Conservation (phyloP, 306 rosid species). For the Vigna nakashimae region DNA sequence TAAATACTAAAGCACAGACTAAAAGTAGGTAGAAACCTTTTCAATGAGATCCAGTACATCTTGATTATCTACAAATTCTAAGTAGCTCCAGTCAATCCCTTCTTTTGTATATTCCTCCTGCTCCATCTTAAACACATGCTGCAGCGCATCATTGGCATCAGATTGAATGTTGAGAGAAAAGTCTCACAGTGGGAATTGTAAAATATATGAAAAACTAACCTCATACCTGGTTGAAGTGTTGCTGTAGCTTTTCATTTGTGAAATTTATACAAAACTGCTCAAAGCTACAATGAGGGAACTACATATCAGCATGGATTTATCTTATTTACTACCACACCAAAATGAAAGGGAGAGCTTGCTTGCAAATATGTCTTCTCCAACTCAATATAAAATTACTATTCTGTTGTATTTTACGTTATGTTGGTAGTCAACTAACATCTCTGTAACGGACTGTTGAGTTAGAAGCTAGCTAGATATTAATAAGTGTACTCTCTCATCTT, state of each 20-base stretch:
- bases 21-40: conserved; percentile 65
- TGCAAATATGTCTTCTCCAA: conserved; percentile 11
- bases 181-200: conserved; percentile 50
- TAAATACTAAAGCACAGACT: conserved; percentile 26
- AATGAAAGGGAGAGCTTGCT: conserved; percentile 19
- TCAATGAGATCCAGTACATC: conserved; percentile 91
- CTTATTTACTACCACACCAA: conserved; percentile 28
- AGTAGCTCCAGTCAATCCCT: conserved; percentile 91
- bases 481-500: not conserved
- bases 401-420: not conserved
- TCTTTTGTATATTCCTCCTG: conserved; percentile 89
- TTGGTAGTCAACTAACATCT: not conserved
- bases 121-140: conserved; percentile 96
- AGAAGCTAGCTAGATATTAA: too few relatives aligned
- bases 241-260: conserved; percentile 96
- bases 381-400: not conserved
- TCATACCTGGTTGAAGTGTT: conserved; percentile 99
- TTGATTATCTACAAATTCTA: conserved; percentile 89
- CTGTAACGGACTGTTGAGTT: too few relatives aligned
- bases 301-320: conserved; percentile 41
- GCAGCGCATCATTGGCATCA: conserved; percentile 56
- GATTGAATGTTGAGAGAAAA: conserved; percentile 49
- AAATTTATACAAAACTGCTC: conserved; percentile 92
- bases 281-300: conserved; percentile 68
- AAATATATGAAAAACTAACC: conserved; percentile 76